Evolutionary conservation across 2,329 filamentous ascomycete genomes (phyloP), one percentile per base, ranked within the genome.

Genomic region (Hypoxylon sp.): DNA sequence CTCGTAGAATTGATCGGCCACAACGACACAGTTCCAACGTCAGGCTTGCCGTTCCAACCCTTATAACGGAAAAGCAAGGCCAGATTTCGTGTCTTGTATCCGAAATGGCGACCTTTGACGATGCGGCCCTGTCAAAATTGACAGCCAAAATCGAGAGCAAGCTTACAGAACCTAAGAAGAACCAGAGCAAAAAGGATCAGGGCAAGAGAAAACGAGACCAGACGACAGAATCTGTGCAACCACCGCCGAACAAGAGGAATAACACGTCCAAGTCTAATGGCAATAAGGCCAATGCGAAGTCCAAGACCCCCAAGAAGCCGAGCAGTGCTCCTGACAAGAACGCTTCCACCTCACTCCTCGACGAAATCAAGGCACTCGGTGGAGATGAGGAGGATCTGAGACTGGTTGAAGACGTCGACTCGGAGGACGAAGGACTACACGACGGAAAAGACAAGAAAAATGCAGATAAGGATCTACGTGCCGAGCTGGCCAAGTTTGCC

Each of bases 311-410:
- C 7, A 42, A 55, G 17, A 58, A 50, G 38, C 43, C 65, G 13
- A 58, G 45, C 6, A 7, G 47, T 24, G 42, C 43, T 21, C 27
- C 54, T n/a, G 41, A 54, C 20, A 62, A 69, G 20, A 69, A 68
- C 38, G 74, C 76, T 26, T 56, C 56, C 33, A 66, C 62, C 23
- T 70, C 73, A 10, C 75, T 89, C 3, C 74, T 89, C 6, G 81
- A 84, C 53, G 87, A 89, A 67, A 89, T 89, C 60, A 78, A 81
- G 62, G 84, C 84, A 11, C 76, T 90, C 1, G 87, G 86, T 3
- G 87, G 87, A 11, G 85, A 88, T 49, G 84, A 89, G 71, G 79
- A 84, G 37, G 87, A 89, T 62, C 71, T 88, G 38, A 82, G 84
- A 29, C 79, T 89, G 27, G 81, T 89, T 49, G 82, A 79, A 37